These are phyloP conservation scores for Lobosporangium transversale DNA, from an alignment of 192 early-diverging fungal species.

Conservation along the genomic window DNA sequence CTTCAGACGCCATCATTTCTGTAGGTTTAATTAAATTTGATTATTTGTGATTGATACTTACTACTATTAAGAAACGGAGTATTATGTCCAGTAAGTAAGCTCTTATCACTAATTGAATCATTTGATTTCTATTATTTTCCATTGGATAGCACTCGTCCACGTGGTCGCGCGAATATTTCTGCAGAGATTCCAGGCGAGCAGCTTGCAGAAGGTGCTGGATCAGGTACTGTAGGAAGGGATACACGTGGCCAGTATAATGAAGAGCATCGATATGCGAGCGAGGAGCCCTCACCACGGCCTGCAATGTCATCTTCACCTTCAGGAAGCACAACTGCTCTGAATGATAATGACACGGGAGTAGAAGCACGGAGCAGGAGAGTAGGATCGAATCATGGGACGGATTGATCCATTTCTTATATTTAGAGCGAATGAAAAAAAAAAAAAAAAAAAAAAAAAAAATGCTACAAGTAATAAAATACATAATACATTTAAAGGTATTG, in stretches of 20 bases:
- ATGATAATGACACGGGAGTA: constrained; percentile 10
- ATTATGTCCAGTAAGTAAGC: no score
- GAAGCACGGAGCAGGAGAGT: constrained; percentile 15
- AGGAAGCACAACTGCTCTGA: constrained; percentile 7
- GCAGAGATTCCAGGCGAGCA: constrained; percentile 23
- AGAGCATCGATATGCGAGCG: neutral
- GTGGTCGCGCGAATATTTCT: constrained; percentile 20
- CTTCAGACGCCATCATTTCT: constrained; percentile 65
- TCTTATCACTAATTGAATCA: no score
- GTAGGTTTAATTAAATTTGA: constrained; percentile 55
- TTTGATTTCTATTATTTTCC: neutral
- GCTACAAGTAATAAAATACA: constrained; percentile 22
- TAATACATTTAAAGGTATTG: no score
- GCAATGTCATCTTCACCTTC: constrained; percentile 7
- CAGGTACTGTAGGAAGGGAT: neutral
- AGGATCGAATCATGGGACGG: neutral
- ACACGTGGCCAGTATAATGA: neutral
- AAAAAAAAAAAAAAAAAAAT: neutral
- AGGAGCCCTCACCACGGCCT: neutral
- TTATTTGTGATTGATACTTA: no score
- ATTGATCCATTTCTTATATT: constrained; percentile 2
- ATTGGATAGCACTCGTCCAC: constrained; percentile 17
- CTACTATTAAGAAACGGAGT: no score
- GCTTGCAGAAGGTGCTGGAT: neutral
- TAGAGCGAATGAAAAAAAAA: neutral